phyloP scores from a whole-genome alignment of 2,329 filamentous ascomycete genomes.

The Phaeosphaeriaceae sp. region DNA sequence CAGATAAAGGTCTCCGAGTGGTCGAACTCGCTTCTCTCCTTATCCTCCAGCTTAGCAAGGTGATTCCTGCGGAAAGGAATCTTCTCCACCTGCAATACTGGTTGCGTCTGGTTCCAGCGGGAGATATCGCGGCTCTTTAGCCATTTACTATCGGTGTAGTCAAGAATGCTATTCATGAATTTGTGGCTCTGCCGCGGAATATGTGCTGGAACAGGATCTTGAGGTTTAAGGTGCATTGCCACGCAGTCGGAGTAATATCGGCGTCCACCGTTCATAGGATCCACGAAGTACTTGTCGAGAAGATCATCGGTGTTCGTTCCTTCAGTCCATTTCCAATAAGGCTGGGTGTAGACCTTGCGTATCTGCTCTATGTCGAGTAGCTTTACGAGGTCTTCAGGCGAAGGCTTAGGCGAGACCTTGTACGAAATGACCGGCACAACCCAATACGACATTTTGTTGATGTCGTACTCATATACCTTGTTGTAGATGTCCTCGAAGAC shows the following conservation, averaged over 20 bases:
- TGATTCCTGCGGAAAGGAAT: conserved; percentile 83
- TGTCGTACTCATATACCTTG: conserved; percentile 76
- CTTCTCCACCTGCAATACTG: conserved; percentile 79
- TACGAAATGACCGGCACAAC: conserved; percentile 66
- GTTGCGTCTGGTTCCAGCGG: conserved; percentile 72
- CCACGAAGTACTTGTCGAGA: conserved; percentile 62
- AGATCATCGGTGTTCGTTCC: conserved; percentile 52
- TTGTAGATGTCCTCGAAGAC: conserved; percentile 88
- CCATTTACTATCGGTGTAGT: conserved; percentile 83
- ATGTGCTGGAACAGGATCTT: conserved; percentile 69
- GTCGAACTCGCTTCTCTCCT: conserved; percentile 61
- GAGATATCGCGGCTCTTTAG: conserved; percentile 60
- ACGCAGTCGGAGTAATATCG: conserved; percentile 63
- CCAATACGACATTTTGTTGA: conserved; percentile 80
- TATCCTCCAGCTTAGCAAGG: conserved; percentile 67
- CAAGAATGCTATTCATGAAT: conserved; percentile 69
- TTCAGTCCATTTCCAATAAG: conserved; percentile 56
- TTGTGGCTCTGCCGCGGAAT: conserved; percentile 52
- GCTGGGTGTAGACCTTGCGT: conserved; percentile 45
- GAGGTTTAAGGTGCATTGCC: conserved; percentile 64
- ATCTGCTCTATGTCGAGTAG: conserved; percentile 72
- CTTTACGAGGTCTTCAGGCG: conserved; percentile 17
- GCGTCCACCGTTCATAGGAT: conserved; percentile 64
- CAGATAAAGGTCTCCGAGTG: conserved; percentile 72
- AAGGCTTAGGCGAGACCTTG: background rate